Conservation (phyloP, 225 moss, liverwort and hornwort genomes). For the Antitrichia curtipendula region DNA sequence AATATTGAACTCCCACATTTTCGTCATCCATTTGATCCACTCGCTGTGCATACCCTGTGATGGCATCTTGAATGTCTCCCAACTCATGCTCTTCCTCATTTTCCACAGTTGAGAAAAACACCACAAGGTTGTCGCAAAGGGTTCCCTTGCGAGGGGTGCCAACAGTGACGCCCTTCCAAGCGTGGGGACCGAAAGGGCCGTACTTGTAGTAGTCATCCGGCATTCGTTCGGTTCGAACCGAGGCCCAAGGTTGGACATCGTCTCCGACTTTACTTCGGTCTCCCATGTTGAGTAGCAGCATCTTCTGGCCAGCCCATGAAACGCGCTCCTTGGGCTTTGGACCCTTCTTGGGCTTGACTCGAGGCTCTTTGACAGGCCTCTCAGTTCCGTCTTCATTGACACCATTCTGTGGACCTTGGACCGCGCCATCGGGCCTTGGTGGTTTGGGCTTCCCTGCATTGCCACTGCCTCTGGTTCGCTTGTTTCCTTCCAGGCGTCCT, state of each 20-base stretch:
- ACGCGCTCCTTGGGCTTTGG: constrained; percentile 42
- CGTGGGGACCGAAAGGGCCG: constrained; percentile 83
- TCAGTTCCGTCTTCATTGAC: neutral
- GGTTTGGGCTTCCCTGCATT: neutral
- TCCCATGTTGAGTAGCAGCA: constrained; percentile 16
- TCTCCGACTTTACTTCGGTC: neutral
- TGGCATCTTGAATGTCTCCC: constrained; percentile 40
- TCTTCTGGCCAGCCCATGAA: constrained; percentile 32
- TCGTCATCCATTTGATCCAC: constrained; percentile 37
- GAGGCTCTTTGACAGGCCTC: neutral
- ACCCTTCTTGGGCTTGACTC: constrained; percentile 23
- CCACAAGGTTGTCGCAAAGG: constrained; percentile 34
- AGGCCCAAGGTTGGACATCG: constrained; percentile 30
- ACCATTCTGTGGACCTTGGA: neutral
- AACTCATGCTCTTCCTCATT: constrained; percentile 60
- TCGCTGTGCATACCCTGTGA: constrained; percentile 42
- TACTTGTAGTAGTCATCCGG: constrained; percentile 86
- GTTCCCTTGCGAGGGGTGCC: constrained; percentile 42
- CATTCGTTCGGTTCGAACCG: constrained; percentile 41
- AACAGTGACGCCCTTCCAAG: constrained; percentile 61
- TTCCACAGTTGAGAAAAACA: constrained; percentile 53
- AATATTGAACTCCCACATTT: constrained; percentile 46
- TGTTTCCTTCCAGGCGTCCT: constrained; percentile 40
- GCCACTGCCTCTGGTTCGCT: constrained; percentile 9
- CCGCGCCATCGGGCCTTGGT: neutral